Evolutionary conservation across 441 rosid species (phyloP), one percentile per base, ranked within the genome.

Genomic region (Viola pubescens): DNA sequence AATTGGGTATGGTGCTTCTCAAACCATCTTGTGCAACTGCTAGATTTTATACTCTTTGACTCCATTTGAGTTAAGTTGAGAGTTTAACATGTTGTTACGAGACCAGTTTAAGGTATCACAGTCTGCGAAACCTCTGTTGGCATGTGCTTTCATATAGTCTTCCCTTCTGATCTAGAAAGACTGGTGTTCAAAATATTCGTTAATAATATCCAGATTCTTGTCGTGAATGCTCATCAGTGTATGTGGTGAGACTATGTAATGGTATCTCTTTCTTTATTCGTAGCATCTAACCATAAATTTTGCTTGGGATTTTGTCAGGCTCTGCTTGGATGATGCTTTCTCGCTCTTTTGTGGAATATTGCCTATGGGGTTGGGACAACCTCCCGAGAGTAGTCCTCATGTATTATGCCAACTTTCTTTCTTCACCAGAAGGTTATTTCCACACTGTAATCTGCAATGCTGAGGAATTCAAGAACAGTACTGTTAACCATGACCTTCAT

Each of bases 281-380:
- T 10, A 16, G 41, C 38, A 40, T 61, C 49, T 64, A 41, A 59
- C 58, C 7, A 14, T 61, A 6, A 44, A 50, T 70, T 53, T n/a
- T 66, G 49, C 34, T 4, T 14, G 39, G 41, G n/a, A 14, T 60
- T 69, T 46, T 53, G 50, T 52, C 73, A 89, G 96, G 94, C 59
- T 89, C 94, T 54, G 96, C 96, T 14, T 89, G 96, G 96, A 86
- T 89, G 79, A 84, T 81, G 85, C 78, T 89, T 44, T 79, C 94
- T 37, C 85, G 89, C 7, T 77, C 91, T 57, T 89, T 89, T 26
- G 63, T 89, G 3, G 94, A 89, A 63, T 89, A 77, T 58, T 79
- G 79, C 62, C 64, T 84, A 42, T 79, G 85, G 86, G 96, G 96
- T 4, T 89, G 96, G 94, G 87, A 89, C 75, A 89, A 81, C 68